phyloP scores from a whole-genome alignment of 208 protist genomes.

The Trypanosomatidae sp. region DNA sequence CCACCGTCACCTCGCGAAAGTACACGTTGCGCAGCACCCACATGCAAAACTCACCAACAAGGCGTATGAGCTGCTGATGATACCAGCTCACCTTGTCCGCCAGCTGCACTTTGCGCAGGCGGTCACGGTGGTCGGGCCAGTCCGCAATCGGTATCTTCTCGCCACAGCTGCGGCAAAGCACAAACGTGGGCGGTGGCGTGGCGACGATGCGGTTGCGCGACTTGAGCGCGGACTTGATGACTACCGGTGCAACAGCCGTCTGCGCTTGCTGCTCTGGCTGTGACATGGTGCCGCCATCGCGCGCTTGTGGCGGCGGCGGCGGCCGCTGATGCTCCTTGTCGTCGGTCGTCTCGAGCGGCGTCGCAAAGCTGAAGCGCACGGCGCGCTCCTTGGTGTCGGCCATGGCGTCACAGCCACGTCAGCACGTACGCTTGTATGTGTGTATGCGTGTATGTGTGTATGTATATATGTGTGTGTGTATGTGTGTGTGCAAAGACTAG shows the following conservation, averaged over 20 bases:
- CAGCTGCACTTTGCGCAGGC: slow-evolving; percentile 38
- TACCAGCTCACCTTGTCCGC: slow-evolving; percentile 38
- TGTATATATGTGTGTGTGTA: too few species aligned
- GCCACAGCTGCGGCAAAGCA: slow-evolving; percentile 43
- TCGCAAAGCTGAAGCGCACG: too few species aligned
- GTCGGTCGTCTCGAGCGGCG: too few species aligned
- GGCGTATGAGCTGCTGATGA: slow-evolving; percentile 18
- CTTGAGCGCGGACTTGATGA: slow-evolving; percentile 9
- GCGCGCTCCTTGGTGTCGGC: too few species aligned
- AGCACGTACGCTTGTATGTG: too few species aligned
- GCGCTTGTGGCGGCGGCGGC: too few species aligned
- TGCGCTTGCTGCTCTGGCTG: background rate
- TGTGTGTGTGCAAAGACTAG: too few species aligned
- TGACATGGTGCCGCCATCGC: too few species aligned
- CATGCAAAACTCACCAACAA: slow-evolving; percentile 79
- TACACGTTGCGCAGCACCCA: slow-evolving; percentile 82
- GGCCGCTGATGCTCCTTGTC: too few species aligned
- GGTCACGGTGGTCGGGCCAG: slow-evolving; percentile 66
- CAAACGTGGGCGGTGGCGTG: slow-evolving; percentile 10
- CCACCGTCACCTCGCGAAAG: slow-evolving; percentile 86
- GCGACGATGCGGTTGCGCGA: too few species aligned
- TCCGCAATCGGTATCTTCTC: slow-evolving; percentile 50
- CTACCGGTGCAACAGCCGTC: background rate
- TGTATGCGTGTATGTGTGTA: too few species aligned
- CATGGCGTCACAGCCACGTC: too few species aligned